Conservation (phyloP, 140 eudicot genomes). For the Senecio squalidus region DNA sequence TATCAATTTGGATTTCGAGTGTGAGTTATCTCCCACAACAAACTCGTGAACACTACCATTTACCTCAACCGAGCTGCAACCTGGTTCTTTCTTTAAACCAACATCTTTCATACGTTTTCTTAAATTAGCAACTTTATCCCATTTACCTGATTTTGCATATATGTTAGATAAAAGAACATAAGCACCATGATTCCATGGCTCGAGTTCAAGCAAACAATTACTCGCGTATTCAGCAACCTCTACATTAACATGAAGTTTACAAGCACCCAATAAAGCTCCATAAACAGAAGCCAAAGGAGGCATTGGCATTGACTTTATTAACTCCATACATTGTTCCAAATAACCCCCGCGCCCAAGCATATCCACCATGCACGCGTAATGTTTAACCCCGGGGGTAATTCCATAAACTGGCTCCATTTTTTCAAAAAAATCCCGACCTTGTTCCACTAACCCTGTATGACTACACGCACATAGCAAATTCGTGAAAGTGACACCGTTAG, state of each 20-base stretch:
- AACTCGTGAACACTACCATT: constrained; percentile 60
- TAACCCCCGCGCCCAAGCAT: constrained; percentile 72
- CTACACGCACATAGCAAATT: constrained; percentile 62
- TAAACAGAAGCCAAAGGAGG: constrained; percentile 62
- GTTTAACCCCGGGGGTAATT: constrained; percentile 46
- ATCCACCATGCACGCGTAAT: constrained; percentile 79
- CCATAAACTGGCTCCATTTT: constrained; percentile 46
- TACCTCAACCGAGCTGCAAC: constrained; percentile 70
- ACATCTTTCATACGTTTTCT: constrained; percentile 58
- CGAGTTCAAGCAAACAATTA: constrained; percentile 46
- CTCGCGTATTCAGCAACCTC: constrained; percentile 56
- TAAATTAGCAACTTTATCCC: constrained; percentile 61
- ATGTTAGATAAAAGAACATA: constrained; percentile 63
- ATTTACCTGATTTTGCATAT: constrained; percentile 52
- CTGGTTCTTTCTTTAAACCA: constrained; percentile 69
- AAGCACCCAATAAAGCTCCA: constrained; percentile 72
- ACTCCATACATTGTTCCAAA: constrained; percentile 47
- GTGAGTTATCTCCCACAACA: constrained; percentile 59
- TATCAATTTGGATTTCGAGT: constrained; percentile 32
- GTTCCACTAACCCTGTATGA: constrained; percentile 64
- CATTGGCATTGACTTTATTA: constrained; percentile 55
- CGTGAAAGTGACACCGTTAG: constrained; percentile 63
- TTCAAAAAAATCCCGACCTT: constrained; percentile 43
- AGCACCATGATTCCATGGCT: constrained; percentile 68
- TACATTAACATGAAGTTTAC: constrained; percentile 51